Evolutionary conservation across 176 grass and related monocot genomes (phyloP).

Genomic region (Ampelocalamus luodianensis): DNA sequence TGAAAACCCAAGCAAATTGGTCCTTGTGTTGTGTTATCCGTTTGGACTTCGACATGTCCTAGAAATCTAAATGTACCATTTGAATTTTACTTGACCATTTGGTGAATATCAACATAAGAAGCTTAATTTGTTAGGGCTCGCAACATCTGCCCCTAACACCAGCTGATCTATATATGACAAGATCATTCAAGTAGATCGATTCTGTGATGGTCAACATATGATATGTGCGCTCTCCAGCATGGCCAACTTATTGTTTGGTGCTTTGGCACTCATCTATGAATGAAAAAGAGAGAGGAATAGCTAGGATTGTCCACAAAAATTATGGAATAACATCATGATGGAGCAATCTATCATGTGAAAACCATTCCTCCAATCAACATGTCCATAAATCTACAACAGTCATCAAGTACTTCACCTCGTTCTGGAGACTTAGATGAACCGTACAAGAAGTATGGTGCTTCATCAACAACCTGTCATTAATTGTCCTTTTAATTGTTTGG

Average conservation of each 20-base stretch:
- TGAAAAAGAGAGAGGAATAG: background rate
- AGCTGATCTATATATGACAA: background rate
- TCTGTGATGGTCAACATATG: background rate
- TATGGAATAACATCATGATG: background rate
- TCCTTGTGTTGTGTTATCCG: background rate
- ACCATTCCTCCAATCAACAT: background rate
- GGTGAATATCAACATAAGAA: background rate
- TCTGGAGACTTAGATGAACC: background rate
- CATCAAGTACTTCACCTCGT: background rate
- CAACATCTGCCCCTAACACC: background rate
- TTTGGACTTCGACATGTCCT: background rate
- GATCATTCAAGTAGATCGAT: background rate
- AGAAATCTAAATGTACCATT: background rate
- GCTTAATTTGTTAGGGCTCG: background rate
- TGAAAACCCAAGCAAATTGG: background rate
- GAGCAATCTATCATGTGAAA: background rate
- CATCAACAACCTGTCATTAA: background rate
- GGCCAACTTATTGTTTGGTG: background rate
- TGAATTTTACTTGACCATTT: slow-evolving; percentile 1
- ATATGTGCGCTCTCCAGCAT: background rate
- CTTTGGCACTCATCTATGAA: background rate
- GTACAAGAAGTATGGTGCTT: background rate
- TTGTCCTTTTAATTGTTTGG: background rate
- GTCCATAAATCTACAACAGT: background rate
- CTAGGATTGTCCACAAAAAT: background rate